Conservation (phyloP, 179 eudicot genomes). For the Corrigiola litoralis region DNA sequence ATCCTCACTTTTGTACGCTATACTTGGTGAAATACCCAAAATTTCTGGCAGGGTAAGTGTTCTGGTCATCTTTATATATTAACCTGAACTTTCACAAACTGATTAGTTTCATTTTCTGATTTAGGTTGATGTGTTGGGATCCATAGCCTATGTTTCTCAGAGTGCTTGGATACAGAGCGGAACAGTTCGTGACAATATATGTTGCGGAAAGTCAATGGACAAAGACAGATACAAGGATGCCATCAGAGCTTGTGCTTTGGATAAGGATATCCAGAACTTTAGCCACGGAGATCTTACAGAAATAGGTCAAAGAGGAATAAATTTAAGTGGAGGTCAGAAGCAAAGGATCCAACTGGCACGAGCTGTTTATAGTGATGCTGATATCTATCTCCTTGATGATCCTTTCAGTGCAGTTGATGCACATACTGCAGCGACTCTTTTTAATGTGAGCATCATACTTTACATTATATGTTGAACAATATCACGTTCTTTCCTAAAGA, state of each 20-base stretch:
- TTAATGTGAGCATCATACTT: conserved; percentile 34
- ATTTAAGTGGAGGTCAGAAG: conserved; percentile 48
- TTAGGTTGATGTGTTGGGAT: conserved; percentile 14
- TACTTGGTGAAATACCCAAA: conserved; percentile 48
- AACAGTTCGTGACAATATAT: conserved; percentile 65
- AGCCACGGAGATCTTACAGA: conserved; percentile 66
- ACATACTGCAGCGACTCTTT: conserved; percentile 63
- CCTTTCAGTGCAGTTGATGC: conserved; percentile 86
- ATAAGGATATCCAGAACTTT: conserved; percentile 53
- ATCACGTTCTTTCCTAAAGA: not conserved
- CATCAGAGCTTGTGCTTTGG: conserved; percentile 50
- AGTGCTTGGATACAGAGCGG: conserved; percentile 79
- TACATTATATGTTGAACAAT: not conserved
- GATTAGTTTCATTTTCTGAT: not conserved
- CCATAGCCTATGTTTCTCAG: conserved; percentile 69
- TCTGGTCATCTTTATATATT: not conserved
- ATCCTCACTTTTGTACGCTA: conserved; percentile 26
- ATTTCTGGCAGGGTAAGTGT: conserved; percentile 36
- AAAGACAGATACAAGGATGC: conserved; percentile 45
- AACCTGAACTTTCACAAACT: not conserved
- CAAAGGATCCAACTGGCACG: conserved; percentile 78
- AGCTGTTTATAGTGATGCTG: conserved; percentile 69
- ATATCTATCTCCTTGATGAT: conserved; percentile 71
- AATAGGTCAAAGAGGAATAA: conserved; percentile 75
- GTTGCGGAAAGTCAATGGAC: conserved; percentile 59